These are phyloP conservation scores for Aspergillus cavernicola DNA, from an alignment of 495 filamentous ascomycete genomes.

Conservation along the genomic window DNA sequence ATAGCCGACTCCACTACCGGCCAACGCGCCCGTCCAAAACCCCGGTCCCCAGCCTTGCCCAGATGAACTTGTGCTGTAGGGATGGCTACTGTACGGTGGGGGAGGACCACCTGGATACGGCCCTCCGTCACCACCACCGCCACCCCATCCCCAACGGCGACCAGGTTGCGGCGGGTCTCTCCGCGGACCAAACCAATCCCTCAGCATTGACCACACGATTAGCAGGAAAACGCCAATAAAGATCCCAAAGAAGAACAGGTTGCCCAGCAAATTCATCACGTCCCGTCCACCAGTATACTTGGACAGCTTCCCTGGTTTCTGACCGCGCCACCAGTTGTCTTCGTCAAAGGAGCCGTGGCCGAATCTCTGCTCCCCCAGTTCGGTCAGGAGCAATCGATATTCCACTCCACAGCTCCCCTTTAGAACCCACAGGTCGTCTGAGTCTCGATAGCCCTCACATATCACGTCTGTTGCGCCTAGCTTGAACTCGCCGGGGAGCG, in stretches of 20 bases:
- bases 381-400: slow-evolving; percentile 79
- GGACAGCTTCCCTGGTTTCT: slow-evolving; percentile 9
- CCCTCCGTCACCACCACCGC: slow-evolving; percentile 46
- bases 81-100: slow-evolving; percentile 49
- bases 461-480: slow-evolving; percentile 86
- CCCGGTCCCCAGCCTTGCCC: slow-evolving; percentile 73
- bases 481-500: slow-evolving; percentile 78
- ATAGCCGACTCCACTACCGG: slow-evolving; percentile 70
- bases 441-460: slow-evolving; percentile 79
- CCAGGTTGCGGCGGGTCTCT: slow-evolving; percentile 13
- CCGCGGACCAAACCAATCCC: slow-evolving; percentile 19
- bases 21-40: slow-evolving; percentile 77
- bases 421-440: slow-evolving; percentile 78
- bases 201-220: slow-evolving; percentile 28
- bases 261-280: slow-evolving; percentile 18
- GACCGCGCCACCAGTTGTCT: background rate
- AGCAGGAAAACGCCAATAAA: slow-evolving; percentile 36
- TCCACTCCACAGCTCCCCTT: slow-evolving; percentile 92
- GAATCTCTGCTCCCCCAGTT: slow-evolving; percentile 70
- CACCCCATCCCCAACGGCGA: slow-evolving; percentile 43
- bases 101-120: slow-evolving; percentile 55
- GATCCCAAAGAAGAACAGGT: slow-evolving; percentile 48
- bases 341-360: slow-evolving; percentile 28
- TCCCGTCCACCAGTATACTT: slow-evolving; percentile 12
- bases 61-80: slow-evolving; percentile 23